Base-by-base conservation (phyloP, 805 yeast genomes). In the Yamadazyma laniorum region DNA sequence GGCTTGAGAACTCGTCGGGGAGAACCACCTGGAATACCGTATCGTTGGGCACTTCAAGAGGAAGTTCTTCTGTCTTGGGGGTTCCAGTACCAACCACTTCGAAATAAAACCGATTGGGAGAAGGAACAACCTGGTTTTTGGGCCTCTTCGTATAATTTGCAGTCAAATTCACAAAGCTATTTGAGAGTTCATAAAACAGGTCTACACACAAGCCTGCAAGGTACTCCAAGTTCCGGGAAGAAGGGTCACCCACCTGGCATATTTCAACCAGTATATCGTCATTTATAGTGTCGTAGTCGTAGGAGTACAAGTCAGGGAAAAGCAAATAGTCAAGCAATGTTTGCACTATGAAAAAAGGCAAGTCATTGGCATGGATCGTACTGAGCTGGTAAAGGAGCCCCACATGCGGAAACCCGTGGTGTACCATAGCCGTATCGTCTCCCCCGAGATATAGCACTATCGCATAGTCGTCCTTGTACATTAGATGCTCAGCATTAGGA, bases 281-380 rank as follows among this genome's bases (percentile, higher is more conserved):
- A 7, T 32, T 12, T 12, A 35, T 28, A 22, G 14, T 19, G 16
- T 34, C 35, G 12, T 11, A 13, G 13, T 38, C 30, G 17, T 34
- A 32, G 13, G 25, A 14, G 13, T 19, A 25, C 7, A 40, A 27
- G 27, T 65, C 70, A 3, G 67, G 48, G 5, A 35, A 37, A 13
- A 65, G 32, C n/a, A 67, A 47, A 41, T 58, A 62, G 22, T 65
- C 56, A 11, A 58, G 28, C 4, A 65, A 43, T 2, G 63, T 55
- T 47, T 79, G 83, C 0, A 84, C 70, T 2, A 80, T 65, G 42
- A 69, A 74, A 47, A 70, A 82, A 2, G 93, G 89, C 26, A 82
- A 61, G 44, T 75, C 83, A 47, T 82, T 83, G 25, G 66, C 62
- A 40, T 72, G 71, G 13, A 82, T 68, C 9, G 77, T 53, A 0